phyloP scores from a whole-genome alignment of 306 rosid genomes.

The Cajanus cajan region DNA sequence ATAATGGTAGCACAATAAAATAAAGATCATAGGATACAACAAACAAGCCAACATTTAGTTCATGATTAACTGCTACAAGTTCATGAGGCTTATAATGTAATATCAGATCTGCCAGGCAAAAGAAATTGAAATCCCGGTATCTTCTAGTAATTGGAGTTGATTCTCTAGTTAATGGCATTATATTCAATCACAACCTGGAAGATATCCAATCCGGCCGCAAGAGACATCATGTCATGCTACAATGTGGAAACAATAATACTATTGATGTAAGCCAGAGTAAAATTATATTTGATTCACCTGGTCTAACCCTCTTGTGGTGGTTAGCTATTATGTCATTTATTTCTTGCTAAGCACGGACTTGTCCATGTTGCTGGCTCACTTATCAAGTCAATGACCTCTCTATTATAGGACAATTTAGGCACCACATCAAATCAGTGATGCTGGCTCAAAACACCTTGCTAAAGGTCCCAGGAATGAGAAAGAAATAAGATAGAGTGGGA shows the following conservation, averaged over 20 bases:
- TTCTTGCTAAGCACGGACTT: neutral
- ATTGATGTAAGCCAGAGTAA: neutral
- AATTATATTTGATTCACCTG: neutral
- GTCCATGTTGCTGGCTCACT: neutral
- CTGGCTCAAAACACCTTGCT: neutral
- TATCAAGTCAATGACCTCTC: neutral
- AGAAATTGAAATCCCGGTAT: neutral
- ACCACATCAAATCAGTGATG: neutral
- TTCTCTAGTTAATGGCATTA: slow-evolving; percentile 15
- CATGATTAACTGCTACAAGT: neutral
- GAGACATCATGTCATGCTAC: neutral
- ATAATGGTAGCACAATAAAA: neutral
- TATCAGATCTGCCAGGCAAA: neutral
- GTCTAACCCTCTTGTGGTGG: neutral
- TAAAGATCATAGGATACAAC: neutral
- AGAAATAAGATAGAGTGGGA: neutral
- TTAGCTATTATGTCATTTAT: neutral
- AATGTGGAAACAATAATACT: neutral
- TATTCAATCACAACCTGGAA: slow-evolving; percentile 17
- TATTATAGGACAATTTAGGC: neutral
- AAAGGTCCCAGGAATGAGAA: neutral
- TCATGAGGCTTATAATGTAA: neutral
- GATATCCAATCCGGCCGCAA: neutral
- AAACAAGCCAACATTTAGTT: neutral
- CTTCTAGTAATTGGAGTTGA: slow-evolving; percentile 9